Percentiles rank a stretch among this genome's conserved stretches.
These are phyloP conservation scores for Tricholomella constricta DNA, from an alignment of 768 basidiomycete species.

Conservation along the genomic window DNA sequence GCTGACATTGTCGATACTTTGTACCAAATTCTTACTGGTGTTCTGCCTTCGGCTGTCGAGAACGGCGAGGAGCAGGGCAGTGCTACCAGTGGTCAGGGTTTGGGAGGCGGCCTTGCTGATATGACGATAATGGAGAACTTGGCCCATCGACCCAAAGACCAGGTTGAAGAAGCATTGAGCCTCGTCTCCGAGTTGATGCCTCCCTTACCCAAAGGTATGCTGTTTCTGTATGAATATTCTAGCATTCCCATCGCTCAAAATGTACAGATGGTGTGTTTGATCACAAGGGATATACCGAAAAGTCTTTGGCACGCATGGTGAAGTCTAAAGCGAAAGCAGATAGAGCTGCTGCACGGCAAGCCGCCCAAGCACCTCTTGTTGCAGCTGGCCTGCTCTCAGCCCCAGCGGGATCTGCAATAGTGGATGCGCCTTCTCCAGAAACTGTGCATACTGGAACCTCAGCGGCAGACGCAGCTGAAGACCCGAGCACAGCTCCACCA, in stretches of 20 bases:
- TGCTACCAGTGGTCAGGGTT: slow-evolving; percentile 66
- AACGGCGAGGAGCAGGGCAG: slow-evolving; percentile 62
- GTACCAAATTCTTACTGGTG: slow-evolving; percentile 95
- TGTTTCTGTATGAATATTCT: not conserved
- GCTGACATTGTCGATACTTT: slow-evolving; percentile 91
- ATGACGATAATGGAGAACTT: slow-evolving; percentile 99
- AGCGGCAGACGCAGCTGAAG: slow-evolving; percentile 43
- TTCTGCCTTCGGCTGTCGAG: slow-evolving; percentile 69
- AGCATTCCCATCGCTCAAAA: slow-evolving; percentile 5
- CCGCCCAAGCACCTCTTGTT: slow-evolving; percentile 34
- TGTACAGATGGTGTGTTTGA: slow-evolving; percentile 91
- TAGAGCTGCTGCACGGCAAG: slow-evolving; percentile 67
- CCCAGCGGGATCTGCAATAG: not conserved
- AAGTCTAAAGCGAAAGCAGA: slow-evolving; percentile 87
- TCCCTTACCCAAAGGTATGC: slow-evolving; percentile 84
- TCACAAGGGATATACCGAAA: slow-evolving; percentile 87
- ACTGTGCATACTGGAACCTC: slow-evolving; percentile 31
- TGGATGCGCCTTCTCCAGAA: slow-evolving; percentile 31
- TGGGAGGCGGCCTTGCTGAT: slow-evolving; percentile 88
- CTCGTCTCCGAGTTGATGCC: slow-evolving; percentile 92
- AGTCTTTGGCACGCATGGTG: slow-evolving; percentile 70
- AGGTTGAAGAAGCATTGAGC: slow-evolving; percentile 91
- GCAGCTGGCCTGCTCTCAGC: slow-evolving; percentile 17
- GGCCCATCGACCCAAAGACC: slow-evolving; percentile 95
- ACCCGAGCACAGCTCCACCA: slow-evolving; percentile 31